Base-by-base conservation (phyloP, 2,329 filamentous ascomycete species). In the Trichoderma sp. region DNA sequence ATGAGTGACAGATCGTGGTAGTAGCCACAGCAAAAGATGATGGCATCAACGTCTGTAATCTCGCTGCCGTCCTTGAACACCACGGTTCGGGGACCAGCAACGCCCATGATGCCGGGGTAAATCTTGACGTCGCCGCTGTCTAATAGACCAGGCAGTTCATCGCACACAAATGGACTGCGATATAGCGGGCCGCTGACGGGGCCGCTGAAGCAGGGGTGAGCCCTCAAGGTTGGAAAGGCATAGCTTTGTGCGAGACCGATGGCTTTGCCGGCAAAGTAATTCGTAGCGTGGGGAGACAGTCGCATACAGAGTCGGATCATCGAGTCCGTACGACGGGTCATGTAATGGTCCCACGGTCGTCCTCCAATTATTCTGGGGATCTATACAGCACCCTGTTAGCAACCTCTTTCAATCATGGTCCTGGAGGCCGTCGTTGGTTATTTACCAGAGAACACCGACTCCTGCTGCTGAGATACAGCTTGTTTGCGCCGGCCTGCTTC, bases 381-480 rank as follows among this genome's bases (percentile, higher is more conserved):
- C 70, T 72, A 51, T 7, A 57, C 12, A 12, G 9, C 28, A 24
- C 15, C 24, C 58, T 47, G 65, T 68, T 12, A 68, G 65, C 34
- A n/a, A n/a, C 7, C 24, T 11, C 3, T 39, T 39, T 3, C 18
- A 7, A 21, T 5, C 7, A n/a, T 9, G 26, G 24, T 4, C 15
- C 28, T n/a, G 6, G 32, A 43, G 53, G 18, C 18, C 3, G 21
- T 24, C 43, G 7, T 32, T 3, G 5, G 21, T 28, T n/a, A 73
- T 74, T 76, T 67, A 78, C 77, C 28, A 78, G 64, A 39, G 74
- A 75, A 51, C 76, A 74, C 21, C 76, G 75, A 4, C 79, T 78
- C 7, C 83, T 79, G 71, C 85, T 84, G n/a, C 84, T 83, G 61
- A 84, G 74, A 74, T 83, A 85, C 14, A 85, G 77, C 71, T 83